Percentiles rank a stretch among this genome's conserved stretches.
Evolutionary conservation across 108 stramenopile species (phyloP).

Genomic region (Pelagomonas calceolata): DNA sequence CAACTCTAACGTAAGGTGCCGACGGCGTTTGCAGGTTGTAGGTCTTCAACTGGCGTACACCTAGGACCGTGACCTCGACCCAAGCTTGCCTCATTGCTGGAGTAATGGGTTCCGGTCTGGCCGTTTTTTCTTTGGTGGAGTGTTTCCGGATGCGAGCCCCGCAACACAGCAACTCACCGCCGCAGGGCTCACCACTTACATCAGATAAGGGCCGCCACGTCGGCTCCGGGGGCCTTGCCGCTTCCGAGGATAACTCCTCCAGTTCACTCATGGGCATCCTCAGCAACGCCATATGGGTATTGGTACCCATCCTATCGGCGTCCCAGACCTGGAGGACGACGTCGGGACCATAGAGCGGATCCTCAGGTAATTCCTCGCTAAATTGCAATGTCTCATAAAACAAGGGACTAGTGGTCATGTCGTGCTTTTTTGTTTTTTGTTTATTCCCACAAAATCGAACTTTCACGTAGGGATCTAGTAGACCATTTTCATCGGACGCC

Average conservation of each 20-base stretch:
- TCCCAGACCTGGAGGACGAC: slow-evolving; percentile 34
- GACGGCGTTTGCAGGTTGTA: slow-evolving; percentile 23
- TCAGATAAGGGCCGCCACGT: slow-evolving; percentile 23
- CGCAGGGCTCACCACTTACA: slow-evolving; percentile 22
- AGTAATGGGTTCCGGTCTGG: slow-evolving; percentile 10
- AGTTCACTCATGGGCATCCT: slow-evolving; percentile 1
- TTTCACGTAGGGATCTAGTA: slow-evolving; percentile 45
- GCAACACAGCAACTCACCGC: slow-evolving; percentile 31
- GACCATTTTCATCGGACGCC: slow-evolving; percentile 43
- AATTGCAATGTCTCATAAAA: slow-evolving; percentile 42
- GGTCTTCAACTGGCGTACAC: slow-evolving; percentile 32
- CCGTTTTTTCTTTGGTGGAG: not conserved
- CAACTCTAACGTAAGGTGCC: slow-evolving; percentile 30
- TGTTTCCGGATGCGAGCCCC: slow-evolving; percentile 25
- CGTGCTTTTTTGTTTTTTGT: not conserved
- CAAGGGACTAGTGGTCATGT: slow-evolving; percentile 28
- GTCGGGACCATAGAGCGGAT: slow-evolving; percentile 19
- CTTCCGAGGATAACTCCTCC: not conserved
- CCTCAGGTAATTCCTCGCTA: slow-evolving; percentile 12
- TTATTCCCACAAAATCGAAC: slow-evolving; percentile 31
- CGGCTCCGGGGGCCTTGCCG: slow-evolving; percentile 13
- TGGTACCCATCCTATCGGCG: slow-evolving; percentile 17
- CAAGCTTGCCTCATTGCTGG: slow-evolving; percentile 18
- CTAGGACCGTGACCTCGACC: slow-evolving; percentile 32
- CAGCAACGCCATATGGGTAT: slow-evolving; percentile 8